Percentiles rank a stretch among this genome's conserved stretches.
Conservation (phyloP, 2,329 filamentous ascomycete genomes). For the Incumbomyces lentus region DNA sequence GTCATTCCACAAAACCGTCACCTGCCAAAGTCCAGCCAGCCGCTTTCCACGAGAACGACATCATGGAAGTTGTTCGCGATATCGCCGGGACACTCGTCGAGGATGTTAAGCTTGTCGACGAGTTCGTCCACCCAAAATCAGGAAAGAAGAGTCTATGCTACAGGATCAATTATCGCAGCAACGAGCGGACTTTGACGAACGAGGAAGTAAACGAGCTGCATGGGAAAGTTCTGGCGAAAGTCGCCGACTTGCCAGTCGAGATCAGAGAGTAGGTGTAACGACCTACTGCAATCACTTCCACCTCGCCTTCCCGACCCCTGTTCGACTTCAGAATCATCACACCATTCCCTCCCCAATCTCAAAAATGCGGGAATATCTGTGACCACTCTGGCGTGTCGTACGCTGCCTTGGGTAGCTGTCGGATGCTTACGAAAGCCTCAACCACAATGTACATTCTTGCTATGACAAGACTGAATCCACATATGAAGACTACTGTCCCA, state of each 20-base stretch:
- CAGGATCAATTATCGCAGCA: constrained; percentile 82
- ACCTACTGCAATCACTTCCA: too few relatives aligned
- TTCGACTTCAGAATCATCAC: too few relatives aligned
- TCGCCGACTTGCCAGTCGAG: constrained; percentile 68
- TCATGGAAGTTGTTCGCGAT: constrained; percentile 88
- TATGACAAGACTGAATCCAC: constrained; percentile 5
- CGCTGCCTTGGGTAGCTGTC: constrained; percentile 4
- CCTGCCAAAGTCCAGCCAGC: constrained; percentile 28
- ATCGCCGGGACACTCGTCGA: constrained; percentile 76
- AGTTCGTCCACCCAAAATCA: constrained; percentile 81
- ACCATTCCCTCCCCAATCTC: too few relatives aligned
- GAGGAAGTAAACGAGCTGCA: constrained; percentile 70
- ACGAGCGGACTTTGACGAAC: constrained; percentile 83
- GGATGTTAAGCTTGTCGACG: constrained; percentile 73
- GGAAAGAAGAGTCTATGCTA: constrained; percentile 79
- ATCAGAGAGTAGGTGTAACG: constrained; percentile 44
- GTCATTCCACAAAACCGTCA: constrained; percentile 28
- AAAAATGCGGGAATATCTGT: constrained; percentile 7
- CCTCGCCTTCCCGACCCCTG: too few relatives aligned
- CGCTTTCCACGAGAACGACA: constrained; percentile 81
- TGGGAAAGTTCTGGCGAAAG: constrained; percentile 49
- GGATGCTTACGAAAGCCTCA: constrained; percentile 1
- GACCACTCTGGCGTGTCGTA: constrained; percentile 4
- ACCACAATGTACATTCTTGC: constrained; percentile 6
- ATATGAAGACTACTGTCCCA: neutral